Evolutionary conservation across 257 asterid genomes (phyloP).

Genomic region (Jacaranda mimosifolia): DNA sequence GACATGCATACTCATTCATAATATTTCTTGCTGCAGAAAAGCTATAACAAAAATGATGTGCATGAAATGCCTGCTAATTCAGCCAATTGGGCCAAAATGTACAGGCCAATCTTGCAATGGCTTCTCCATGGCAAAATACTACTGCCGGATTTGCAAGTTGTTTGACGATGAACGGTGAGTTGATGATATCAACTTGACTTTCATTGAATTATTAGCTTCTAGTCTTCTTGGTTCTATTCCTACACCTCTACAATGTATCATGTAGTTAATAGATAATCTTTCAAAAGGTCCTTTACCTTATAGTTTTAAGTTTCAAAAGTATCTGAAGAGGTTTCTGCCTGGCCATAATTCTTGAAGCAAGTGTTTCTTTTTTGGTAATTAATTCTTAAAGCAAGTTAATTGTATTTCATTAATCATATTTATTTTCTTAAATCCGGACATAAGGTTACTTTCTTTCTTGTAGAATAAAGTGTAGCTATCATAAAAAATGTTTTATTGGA

Average conservation of each 20-base stretch:
- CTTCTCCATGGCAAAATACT: conserved; percentile 85
- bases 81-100: conserved; percentile 69
- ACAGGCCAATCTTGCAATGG: conserved; percentile 58
- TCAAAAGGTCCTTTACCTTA: conserved; percentile 11
- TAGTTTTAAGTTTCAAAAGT: conserved; percentile 15
- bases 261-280: neutral
- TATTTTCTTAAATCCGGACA: neutral
- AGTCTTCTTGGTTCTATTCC: conserved; percentile 22
- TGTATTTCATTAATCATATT: neutral
- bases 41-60: conserved; percentile 79
- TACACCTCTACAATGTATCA: conserved; percentile 7
- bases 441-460: neutral
- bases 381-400: conserved; percentile 18
- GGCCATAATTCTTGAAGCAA: conserved; percentile 14
- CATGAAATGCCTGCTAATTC: conserved; percentile 83
- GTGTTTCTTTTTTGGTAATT: neutral
- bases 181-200: conserved; percentile 25
- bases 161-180: conserved; percentile 84
- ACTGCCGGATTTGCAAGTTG: conserved; percentile 79
- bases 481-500: neutral
- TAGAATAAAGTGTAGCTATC: neutral
- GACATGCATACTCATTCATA: conserved; percentile 37
- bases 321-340: conserved; percentile 1
- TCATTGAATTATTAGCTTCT: conserved; percentile 25
- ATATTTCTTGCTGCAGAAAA: conserved; percentile 63